Evolutionary conservation across 1,284 basidiomycete species (phyloP).

Genomic region (Austroboletus sp.): DNA sequence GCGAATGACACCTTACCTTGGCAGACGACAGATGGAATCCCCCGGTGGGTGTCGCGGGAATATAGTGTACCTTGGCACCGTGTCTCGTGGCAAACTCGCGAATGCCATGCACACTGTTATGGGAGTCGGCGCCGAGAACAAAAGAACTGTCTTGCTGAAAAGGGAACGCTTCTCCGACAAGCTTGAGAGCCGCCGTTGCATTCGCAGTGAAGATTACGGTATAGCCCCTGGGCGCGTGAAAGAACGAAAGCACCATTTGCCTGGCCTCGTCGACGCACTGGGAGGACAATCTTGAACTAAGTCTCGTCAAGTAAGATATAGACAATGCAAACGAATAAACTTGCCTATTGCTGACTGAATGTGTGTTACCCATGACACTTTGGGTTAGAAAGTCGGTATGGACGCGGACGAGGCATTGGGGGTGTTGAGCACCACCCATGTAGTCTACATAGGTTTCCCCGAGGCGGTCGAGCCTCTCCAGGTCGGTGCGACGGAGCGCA

Average conservation of each 20-base stretch:
- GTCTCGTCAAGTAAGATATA: conserved; percentile 5
- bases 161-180: conserved; percentile 74
- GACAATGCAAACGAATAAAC: conserved; percentile 12
- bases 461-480: conserved; percentile 51
- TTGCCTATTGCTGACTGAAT: conserved; percentile 71
- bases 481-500: conserved; percentile 64
- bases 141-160: conserved; percentile 53
- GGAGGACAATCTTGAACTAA: conserved; percentile 63
- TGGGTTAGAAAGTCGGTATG: conserved; percentile 62
- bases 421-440: conserved; percentile 73
- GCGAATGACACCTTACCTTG: conserved; percentile 41
- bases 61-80: conserved; percentile 55
- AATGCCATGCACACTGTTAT: conserved; percentile 81
- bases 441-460: conserved; percentile 75
- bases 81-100: conserved; percentile 57
- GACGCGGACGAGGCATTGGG: conserved; percentile 62
- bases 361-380: conserved; percentile 71
- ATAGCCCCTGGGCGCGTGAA: conserved; percentile 65
- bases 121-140: conserved; percentile 66
- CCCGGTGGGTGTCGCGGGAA: conserved; percentile 56
- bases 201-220: conserved; percentile 78
- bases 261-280: conserved; percentile 63
- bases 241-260: conserved; percentile 62
- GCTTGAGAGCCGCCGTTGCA: conserved; percentile 70
- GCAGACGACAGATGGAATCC: conserved; percentile 53